Percentiles rank a stretch among this genome's conserved stretches.
phyloP scores from a whole-genome alignment of 2,329 filamentous ascomycete species.

The Tricladium varicosporioides region DNA sequence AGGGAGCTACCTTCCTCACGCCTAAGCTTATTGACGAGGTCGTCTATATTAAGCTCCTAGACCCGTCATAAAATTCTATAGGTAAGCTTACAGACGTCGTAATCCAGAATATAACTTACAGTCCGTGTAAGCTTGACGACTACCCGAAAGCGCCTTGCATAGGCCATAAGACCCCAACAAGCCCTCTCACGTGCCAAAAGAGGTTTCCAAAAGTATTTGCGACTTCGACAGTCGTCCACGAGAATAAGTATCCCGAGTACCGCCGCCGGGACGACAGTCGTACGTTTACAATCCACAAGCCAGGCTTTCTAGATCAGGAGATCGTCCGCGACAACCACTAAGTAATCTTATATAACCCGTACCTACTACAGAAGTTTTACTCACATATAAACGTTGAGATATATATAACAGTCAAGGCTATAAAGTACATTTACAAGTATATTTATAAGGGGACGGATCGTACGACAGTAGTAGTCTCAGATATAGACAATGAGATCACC shows the following conservation, averaged over 20 bases:
- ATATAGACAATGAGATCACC: not conserved
- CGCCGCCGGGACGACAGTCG: not conserved
- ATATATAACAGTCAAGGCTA: not conserved
- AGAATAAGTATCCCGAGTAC: not conserved
- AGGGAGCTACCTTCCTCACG: not conserved
- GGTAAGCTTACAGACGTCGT: not conserved
- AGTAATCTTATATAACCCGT: not conserved
- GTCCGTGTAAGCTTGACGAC: not conserved
- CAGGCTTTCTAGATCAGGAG: not conserved
- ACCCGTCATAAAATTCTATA: too few species aligned
- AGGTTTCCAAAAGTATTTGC: not conserved
- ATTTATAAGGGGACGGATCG: not conserved
- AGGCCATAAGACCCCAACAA: not conserved
- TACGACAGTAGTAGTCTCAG: not conserved
- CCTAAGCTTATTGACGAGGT: not conserved
- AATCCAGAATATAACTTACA: not conserved
- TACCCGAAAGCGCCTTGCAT: not conserved
- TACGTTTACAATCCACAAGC: not conserved
- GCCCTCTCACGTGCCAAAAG: not conserved
- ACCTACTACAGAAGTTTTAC: not conserved
- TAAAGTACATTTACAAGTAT: slow-evolving; percentile 3
- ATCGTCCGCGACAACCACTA: not conserved
- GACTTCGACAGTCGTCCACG: not conserved
- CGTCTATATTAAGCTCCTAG: not conserved
- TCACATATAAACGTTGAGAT: not conserved